A percentile compares a stretch with the other conserved stretches of the same genome.
These are phyloP conservation scores for Carallia brachiata DNA, from an alignment of 345 rosid species.

Conservation along the genomic window DNA sequence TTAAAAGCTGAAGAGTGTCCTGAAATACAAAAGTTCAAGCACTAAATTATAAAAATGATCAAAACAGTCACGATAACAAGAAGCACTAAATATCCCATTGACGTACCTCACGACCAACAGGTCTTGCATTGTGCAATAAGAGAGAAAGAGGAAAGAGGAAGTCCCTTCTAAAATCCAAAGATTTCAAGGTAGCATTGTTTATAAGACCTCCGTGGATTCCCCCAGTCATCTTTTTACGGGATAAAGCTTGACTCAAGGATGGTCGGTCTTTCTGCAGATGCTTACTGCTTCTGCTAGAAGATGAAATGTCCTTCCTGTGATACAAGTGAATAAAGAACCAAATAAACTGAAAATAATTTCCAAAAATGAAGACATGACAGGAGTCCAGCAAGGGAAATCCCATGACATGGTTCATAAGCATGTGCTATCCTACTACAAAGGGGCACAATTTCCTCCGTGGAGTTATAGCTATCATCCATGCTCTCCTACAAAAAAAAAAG, in stretches of 20 bases:
- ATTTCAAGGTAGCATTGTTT: slow-evolving; percentile 65
- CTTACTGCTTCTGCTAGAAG: slow-evolving; percentile 41
- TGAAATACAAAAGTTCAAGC: slow-evolving; percentile 39
- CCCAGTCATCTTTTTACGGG: slow-evolving; percentile 82
- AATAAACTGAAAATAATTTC: slow-evolving; percentile 6
- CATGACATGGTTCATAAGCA: background rate
- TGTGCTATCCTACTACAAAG: too few species aligned
- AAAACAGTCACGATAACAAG: slow-evolving; percentile 1
- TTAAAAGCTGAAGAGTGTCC: slow-evolving; percentile 75
- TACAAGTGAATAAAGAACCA: slow-evolving; percentile 19
- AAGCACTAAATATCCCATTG: slow-evolving; percentile 10
- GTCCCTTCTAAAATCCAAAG: slow-evolving; percentile 71
- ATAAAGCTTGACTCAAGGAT: slow-evolving; percentile 56
- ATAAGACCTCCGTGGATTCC: slow-evolving; percentile 89
- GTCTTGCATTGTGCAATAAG: slow-evolving; percentile 76
- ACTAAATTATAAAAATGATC: slow-evolving; percentile 10
- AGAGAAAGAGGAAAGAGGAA: slow-evolving; percentile 74
- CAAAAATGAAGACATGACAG: background rate
- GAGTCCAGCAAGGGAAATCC: background rate
- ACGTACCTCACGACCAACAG: slow-evolving; percentile 85
- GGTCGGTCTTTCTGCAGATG: slow-evolving; percentile 59
- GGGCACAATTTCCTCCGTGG: too few species aligned
- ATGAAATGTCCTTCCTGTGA: slow-evolving; percentile 49
- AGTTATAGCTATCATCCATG: background rate
- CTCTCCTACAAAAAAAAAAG: background rate